Evolutionary conservation across 441 rosid species (phyloP).

Genomic region (Brassica balearica): DNA sequence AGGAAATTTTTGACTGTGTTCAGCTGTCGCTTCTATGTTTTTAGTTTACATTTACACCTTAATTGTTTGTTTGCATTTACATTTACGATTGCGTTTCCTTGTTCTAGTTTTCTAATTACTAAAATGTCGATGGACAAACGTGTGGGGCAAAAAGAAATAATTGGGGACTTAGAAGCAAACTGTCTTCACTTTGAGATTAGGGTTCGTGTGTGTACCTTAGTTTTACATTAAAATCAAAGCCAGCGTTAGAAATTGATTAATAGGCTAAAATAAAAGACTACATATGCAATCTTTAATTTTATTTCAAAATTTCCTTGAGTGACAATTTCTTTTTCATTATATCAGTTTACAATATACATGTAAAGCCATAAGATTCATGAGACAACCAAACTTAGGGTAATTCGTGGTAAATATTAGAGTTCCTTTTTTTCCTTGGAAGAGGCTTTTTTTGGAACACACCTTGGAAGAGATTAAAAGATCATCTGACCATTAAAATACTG

Average conservation of each 20-base stretch:
- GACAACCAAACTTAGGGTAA: no score
- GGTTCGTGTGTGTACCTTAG: background rate
- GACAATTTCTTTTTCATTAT: no score
- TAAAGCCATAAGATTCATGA: no score
- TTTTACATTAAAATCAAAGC: background rate
- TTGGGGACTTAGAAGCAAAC: background rate
- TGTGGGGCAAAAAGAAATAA: background rate
- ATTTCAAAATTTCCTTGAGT: background rate
- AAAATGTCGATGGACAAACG: background rate
- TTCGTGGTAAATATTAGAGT: no score
- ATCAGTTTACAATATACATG: no score
- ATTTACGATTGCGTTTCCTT: conserved; percentile 18
- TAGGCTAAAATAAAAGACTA: background rate
- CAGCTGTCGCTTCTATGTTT: background rate
- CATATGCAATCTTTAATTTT: background rate
- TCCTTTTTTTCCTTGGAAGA: no score
- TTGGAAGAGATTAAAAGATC: no score
- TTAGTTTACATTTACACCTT: background rate
- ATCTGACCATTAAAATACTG: no score
- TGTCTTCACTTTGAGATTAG: conserved; percentile 19
- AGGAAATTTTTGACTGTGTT: background rate
- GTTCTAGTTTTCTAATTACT: background rate
- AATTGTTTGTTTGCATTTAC: background rate
- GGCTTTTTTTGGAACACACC: no score
- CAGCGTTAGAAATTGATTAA: background rate